Conservation (phyloP, 2,329 filamentous ascomycete species). For the Colletotrichum aenigma region DNA sequence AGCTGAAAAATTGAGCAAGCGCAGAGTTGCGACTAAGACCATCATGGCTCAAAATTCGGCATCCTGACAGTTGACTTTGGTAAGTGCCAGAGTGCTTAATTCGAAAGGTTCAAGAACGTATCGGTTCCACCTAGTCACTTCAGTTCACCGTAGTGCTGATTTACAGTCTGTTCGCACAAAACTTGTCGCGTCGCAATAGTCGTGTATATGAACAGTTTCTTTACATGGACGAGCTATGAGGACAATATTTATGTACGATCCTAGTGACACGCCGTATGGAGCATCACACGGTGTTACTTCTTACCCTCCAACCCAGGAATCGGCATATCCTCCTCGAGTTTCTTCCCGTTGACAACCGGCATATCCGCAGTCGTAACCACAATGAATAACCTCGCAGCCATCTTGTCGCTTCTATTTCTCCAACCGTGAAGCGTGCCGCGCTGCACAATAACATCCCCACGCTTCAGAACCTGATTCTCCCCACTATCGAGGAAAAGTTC, state of each 20-base stretch:
- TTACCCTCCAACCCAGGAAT: neutral
- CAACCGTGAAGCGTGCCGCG: slow-evolving; percentile 59
- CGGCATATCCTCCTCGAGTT: neutral
- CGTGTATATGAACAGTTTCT: no score
- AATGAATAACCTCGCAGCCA: slow-evolving; percentile 45
- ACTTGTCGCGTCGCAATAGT: no score
- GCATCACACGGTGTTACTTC: neutral
- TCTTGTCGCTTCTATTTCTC: slow-evolving; percentile 45
- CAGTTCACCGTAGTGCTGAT: neutral
- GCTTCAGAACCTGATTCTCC: slow-evolving; percentile 45
- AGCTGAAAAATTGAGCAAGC: neutral
- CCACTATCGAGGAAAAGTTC: slow-evolving; percentile 58
- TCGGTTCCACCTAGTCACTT: neutral
- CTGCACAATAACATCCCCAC: slow-evolving; percentile 60
- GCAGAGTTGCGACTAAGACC: neutral
- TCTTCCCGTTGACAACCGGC: neutral
- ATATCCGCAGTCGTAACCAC: neutral
- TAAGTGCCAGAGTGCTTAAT: no score
- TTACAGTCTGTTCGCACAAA: no score
- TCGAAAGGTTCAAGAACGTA: neutral
- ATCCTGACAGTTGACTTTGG: neutral
- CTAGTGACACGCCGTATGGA: neutral
- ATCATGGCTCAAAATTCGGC: neutral
- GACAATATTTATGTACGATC: neutral
- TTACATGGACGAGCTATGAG: neutral